Evolutionary conservation across 106 monocot species (phyloP).

Genomic region (Dactylorhiza incarnata): DNA sequence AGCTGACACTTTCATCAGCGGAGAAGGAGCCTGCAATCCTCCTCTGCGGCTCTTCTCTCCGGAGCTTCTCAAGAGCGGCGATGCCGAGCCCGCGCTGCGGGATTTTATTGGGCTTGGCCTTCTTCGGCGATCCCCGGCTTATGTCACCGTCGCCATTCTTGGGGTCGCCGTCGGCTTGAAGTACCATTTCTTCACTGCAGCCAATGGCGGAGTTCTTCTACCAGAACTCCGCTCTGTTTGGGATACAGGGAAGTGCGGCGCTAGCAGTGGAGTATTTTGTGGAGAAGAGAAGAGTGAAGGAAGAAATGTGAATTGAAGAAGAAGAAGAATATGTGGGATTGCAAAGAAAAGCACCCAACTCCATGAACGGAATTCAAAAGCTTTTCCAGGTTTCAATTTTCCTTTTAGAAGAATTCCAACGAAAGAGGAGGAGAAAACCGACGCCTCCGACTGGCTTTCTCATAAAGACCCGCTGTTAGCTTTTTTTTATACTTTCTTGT

Average conservation of each 20-base stretch:
- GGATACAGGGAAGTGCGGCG: neutral
- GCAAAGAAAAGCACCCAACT: neutral
- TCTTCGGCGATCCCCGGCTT: slow-evolving; percentile 22
- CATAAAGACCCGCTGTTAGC: too few relatives aligned
- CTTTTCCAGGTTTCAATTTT: too few relatives aligned
- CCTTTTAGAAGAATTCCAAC: too few relatives aligned
- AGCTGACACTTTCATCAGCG: neutral
- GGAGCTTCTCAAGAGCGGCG: slow-evolving; percentile 68
- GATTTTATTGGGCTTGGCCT: slow-evolving; percentile 35
- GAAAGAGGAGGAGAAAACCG: neutral
- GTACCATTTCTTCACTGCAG: neutral
- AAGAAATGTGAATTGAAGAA: neutral
- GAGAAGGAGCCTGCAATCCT: neutral
- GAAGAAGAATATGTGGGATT: neutral
- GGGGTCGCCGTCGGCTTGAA: neutral
- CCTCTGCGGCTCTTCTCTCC: slow-evolving; percentile 51
- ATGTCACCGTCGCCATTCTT: neutral
- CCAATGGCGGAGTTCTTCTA: neutral
- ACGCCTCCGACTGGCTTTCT: neutral
- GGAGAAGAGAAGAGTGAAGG: neutral
- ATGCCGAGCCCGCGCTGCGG: slow-evolving; percentile 88
- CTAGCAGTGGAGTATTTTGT: neutral
- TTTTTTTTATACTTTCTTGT: too few relatives aligned
- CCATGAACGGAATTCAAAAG: neutral
- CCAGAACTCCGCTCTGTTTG: neutral